Base-by-base conservation (phyloP, 352 stramenopile species). In the Phytophthora sojae region DNA sequence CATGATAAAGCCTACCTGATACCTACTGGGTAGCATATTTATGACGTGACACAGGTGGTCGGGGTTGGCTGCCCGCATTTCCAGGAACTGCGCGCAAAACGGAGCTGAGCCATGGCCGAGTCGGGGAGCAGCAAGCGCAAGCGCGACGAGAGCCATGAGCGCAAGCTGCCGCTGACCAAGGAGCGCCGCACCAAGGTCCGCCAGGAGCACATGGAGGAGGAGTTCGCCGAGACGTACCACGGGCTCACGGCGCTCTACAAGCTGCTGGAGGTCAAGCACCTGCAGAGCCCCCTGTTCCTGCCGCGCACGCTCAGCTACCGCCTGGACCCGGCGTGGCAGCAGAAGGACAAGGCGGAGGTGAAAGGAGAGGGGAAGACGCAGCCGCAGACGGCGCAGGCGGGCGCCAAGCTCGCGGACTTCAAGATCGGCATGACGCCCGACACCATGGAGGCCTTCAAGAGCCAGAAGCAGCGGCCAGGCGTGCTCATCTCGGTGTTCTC, bases 161-260 rank as follows among this genome's bases (percentile, higher is more conserved):
- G 81, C 53, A 76, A 75, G 26, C 61, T 56, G 50, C 63, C 73
- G 50, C 32, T 76, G 12, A 71, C 50, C 19, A 79, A 76, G 55
- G 70, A 79, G 50, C 81, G 81, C 15, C 78, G 77, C 23, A 66
- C 83, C n/a, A 81, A 81, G 35, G 69, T 80, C 51, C 84, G 84
- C 8, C 83, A 93, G 71, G 82, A 94, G 57, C 83, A 89, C 61
- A 89, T 94, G 77, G 85, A 93, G 68, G 73, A 85, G 37, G 89
- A 96, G 76, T 96, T 96, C 60, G 79, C 82, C n/a, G 83, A 82
- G 29, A 86, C 85, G 62, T 96, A 93, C 73, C 82, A 91, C 56
- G 81, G 73, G 2, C 74, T 91, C 61, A 96, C 88, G 61, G 75
- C 86, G 54, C 78, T 96, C 30, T 96, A 96, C 75, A 96, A 96